Base-by-base conservation (phyloP, 2,329 filamentous ascomycete species). In the Knoxdaviesia capensis region DNA sequence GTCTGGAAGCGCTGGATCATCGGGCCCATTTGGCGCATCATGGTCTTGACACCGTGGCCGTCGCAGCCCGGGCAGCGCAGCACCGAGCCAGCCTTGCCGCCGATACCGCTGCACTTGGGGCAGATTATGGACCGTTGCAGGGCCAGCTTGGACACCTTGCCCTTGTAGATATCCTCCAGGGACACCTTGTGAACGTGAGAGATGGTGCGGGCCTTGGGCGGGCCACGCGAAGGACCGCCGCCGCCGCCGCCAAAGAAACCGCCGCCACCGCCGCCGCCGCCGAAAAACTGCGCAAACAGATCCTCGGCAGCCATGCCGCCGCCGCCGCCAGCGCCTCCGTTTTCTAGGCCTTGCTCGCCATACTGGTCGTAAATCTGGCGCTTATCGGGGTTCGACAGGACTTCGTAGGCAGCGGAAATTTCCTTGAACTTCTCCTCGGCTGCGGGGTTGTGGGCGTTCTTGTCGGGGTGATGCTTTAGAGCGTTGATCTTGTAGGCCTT, bases 1-100 rank as follows among this genome's bases (percentile, higher is more conserved):
- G 88, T 96, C 71, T 98, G 90, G 77, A 98, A 98, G 45, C 90
- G 84, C 67, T 98, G 92, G 53, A 98, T 96, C 90, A 98, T 98
- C 46, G 90, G 90, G 41, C 90, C 90, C 87, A 98, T 96, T 65
- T 98, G 90, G 58, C 92, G 82, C 90, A 98, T 94, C 88, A 98
- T 96, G 36, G 84, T 94, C 80, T 96, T 96, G 83, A 94, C 94
- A 62, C 90, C 90, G 49, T 81, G 76, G 50, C 90, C 90, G 54
- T 93, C 85, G 61, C 90, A 98, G 55, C 85, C 82, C 36, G 74
- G 57, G 63, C 90, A 98, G 54, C 81, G 83, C 67, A 87, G 88
- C 49, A 96, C 88, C n/a, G 90, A 84, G 49, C 90, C 90, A 50
- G 96, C 88, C 69, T 98, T 98, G 50, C 90, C 90, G 55, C 90